phyloP scores from a whole-genome alignment of 2,329 filamentous ascomycete species.

The Ciborinia camelliae region DNA sequence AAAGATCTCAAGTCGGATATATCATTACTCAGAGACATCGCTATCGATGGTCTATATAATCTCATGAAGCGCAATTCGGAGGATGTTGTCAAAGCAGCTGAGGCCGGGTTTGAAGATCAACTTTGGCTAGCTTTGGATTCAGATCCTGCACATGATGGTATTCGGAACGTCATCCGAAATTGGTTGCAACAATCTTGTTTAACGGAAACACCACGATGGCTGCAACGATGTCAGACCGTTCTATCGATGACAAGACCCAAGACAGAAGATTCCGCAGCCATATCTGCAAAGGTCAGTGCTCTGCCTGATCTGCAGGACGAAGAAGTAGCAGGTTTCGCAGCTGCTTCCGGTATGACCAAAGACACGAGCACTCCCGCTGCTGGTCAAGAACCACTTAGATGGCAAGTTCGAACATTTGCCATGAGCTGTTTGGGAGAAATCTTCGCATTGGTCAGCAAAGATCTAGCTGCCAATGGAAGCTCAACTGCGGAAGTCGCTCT shows the following conservation, averaged over 20 bases:
- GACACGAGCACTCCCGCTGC: slow-evolving; percentile 52
- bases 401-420: slow-evolving; percentile 93
- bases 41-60: slow-evolving; percentile 85
- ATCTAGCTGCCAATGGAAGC: slow-evolving; percentile 73
- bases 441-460: slow-evolving; percentile 73
- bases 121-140: slow-evolving; percentile 87
- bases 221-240: slow-evolving; percentile 82
- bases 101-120: slow-evolving; percentile 79
- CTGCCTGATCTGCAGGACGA: slow-evolving; percentile 87
- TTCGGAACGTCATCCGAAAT: slow-evolving; percentile 84
- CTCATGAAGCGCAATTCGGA: slow-evolving; percentile 90
- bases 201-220: slow-evolving; percentile 76
- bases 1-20: slow-evolving; percentile 69
- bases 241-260: slow-evolving; percentile 82
- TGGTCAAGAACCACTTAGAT: slow-evolving; percentile 84
- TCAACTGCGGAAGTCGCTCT: slow-evolving; percentile 74
- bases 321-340: slow-evolving; percentile 91
- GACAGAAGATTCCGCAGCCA: slow-evolving; percentile 47
- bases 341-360: slow-evolving; percentile 57
- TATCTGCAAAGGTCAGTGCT: slow-evolving; percentile 47
- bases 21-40: slow-evolving; percentile 69
- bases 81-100: slow-evolving; percentile 73
- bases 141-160: slow-evolving; percentile 69
- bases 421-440: slow-evolving; percentile 86
- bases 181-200: slow-evolving; percentile 92